These are phyloP conservation scores for Corynascus novoguineensis DNA, from an alignment of 495 filamentous ascomycete genomes.

Conservation along the genomic window DNA sequence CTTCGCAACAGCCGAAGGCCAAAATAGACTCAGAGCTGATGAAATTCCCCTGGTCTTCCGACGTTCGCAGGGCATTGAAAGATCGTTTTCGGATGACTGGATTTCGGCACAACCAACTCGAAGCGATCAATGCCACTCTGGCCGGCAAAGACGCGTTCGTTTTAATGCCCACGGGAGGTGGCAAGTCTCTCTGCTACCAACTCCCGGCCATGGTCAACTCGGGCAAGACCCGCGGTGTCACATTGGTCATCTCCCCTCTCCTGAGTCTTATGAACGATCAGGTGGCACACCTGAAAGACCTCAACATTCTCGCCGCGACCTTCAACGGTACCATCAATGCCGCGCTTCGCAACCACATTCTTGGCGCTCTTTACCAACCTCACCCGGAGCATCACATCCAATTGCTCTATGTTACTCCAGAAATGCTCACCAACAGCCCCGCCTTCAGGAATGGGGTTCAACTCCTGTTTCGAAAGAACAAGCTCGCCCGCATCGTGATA, in stretches of 20 bases:
- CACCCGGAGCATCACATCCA: slow-evolving; percentile 66
- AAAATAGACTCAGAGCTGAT: slow-evolving; percentile 38
- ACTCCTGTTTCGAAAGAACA: slow-evolving; percentile 55
- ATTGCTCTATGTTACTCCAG: slow-evolving; percentile 89
- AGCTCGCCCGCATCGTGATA: slow-evolving; percentile 86
- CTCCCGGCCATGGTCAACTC: slow-evolving; percentile 78
- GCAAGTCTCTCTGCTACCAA: slow-evolving; percentile 96
- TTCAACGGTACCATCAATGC: slow-evolving; percentile 67
- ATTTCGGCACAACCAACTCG: slow-evolving; percentile 86
- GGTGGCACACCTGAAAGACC: slow-evolving; percentile 66
- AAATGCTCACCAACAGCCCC: slow-evolving; percentile 84
- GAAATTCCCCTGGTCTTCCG: slow-evolving; percentile 70
- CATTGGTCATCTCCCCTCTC: slow-evolving; percentile 89
- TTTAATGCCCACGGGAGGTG: slow-evolving; percentile 95
- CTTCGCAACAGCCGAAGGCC: slow-evolving; percentile 19
- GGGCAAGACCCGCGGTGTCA: slow-evolving; percentile 78
- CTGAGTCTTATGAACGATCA: slow-evolving; percentile 97
- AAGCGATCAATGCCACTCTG: slow-evolving; percentile 92
- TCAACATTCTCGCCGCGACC: slow-evolving; percentile 70
- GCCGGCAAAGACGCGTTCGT: slow-evolving; percentile 84
- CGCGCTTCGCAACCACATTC: slow-evolving; percentile 54
- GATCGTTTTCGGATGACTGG: slow-evolving; percentile 76
- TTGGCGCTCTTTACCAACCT: slow-evolving; percentile 51
- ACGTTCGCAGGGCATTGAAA: slow-evolving; percentile 70
- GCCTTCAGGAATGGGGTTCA: slow-evolving; percentile 55